These are phyloP conservation scores for Mallotus nudiflorus DNA, from an alignment of 345 rosid species.

Conservation along the genomic window DNA sequence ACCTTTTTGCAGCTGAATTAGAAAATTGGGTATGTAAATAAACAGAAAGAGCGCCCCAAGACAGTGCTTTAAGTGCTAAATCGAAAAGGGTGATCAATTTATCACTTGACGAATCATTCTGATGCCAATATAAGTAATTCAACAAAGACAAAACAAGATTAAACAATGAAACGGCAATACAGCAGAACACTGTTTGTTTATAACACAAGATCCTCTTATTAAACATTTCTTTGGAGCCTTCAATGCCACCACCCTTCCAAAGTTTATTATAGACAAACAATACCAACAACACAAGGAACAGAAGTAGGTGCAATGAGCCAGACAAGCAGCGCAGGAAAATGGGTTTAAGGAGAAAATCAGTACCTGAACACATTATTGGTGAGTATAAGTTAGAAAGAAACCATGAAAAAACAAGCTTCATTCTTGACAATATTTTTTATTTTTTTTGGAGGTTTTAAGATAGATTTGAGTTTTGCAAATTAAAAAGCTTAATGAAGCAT, in stretches of 20 bases:
- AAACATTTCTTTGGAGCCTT: not conserved
- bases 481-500: no score
- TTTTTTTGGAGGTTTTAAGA: no score
- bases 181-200: conserved; percentile 18
- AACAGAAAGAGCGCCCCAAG: conserved; percentile 65
- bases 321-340: conserved; percentile 37
- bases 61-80: conserved; percentile 49
- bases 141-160: conserved; percentile 46
- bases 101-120: conserved; percentile 52
- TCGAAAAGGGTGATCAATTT: conserved; percentile 50
- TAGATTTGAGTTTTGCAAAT: no score
- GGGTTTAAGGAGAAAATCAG: conserved; percentile 32
- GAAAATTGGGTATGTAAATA: conserved; percentile 31
- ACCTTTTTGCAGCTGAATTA: conserved; percentile 29
- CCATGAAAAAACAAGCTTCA: not conserved
- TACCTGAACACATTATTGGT: conserved; percentile 15
- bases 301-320: conserved; percentile 30
- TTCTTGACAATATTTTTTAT: no score
- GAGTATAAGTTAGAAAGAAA: conserved; percentile 12
- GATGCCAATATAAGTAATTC: conserved; percentile 65
- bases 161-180: conserved; percentile 32
- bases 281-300: conserved; percentile 25
- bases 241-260: not conserved
- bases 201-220: conserved; percentile 25
- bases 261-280: conserved; percentile 11